phyloP scores from a whole-genome alignment of 495 filamentous ascomycete genomes.

The Penicillium crystallinum region DNA sequence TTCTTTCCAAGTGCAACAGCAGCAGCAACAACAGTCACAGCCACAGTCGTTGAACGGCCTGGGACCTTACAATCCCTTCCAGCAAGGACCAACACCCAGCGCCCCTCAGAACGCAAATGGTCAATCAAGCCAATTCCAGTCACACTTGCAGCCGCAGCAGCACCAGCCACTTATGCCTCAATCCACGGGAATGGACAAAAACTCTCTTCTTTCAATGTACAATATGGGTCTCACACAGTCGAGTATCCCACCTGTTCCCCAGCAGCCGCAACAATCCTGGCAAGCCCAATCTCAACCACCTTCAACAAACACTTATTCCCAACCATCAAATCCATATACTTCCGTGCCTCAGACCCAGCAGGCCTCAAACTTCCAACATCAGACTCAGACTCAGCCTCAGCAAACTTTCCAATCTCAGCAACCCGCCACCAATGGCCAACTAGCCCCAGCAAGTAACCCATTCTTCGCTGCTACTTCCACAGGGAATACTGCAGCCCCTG shows the following conservation, averaged over 20 bases:
- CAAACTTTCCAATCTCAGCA: slow-evolving; percentile 5
- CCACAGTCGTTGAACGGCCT: slow-evolving; percentile 24
- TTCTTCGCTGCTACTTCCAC: slow-evolving; percentile 23
- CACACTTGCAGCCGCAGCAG: slow-evolving; percentile 27
- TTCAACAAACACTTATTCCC: slow-evolving; percentile 18
- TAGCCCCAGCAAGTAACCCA: slow-evolving; percentile 34
- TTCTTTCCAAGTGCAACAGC: slow-evolving; percentile 32
- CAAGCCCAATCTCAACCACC: slow-evolving; percentile 18
- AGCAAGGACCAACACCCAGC: slow-evolving; percentile 27
- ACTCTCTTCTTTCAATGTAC: slow-evolving; percentile 83
- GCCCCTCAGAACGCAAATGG: slow-evolving; percentile 24
- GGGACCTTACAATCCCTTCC: slow-evolving; percentile 35
- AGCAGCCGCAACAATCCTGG: slow-evolving; percentile 22
- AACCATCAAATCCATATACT: slow-evolving; percentile 18
- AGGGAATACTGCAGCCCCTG: not conserved
- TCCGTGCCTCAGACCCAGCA: slow-evolving; percentile 20
- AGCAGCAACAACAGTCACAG: slow-evolving; percentile 16
- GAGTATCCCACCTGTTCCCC: slow-evolving; percentile 28
- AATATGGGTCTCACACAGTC: slow-evolving; percentile 66
- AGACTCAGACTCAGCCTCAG: slow-evolving; percentile 30
- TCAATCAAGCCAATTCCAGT: slow-evolving; percentile 23
- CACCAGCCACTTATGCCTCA: slow-evolving; percentile 40
- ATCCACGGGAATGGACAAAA: slow-evolving; percentile 60
- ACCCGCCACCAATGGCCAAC: not conserved
- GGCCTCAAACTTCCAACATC: slow-evolving; percentile 1